phyloP scores from a whole-genome alignment of 331 rosid species.

The Pyrus hybrid region DNA sequence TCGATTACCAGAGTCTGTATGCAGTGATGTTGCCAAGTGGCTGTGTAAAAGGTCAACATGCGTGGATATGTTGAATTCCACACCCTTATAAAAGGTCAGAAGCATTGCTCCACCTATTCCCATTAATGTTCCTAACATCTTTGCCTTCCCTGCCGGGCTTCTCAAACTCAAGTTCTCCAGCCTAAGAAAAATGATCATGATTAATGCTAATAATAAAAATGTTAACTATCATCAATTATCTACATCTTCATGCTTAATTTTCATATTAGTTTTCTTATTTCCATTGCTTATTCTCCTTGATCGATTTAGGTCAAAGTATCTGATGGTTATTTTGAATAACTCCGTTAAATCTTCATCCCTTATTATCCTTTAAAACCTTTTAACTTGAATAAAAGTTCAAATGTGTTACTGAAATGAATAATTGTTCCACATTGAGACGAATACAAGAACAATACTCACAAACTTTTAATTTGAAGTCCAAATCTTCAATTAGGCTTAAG shows the following conservation, averaged over 20 bases:
- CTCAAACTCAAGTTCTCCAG: conserved; percentile 40
- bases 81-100: conserved; percentile 53
- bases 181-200: conserved; percentile 15
- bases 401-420: neutral
- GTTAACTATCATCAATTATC: neutral
- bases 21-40: conserved; percentile 7
- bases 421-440: neutral
- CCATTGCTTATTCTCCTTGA: neutral
- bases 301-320: neutral
- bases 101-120: conserved; percentile 85
- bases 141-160: conserved; percentile 50
- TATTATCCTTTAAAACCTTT: neutral
- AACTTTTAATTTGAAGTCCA: no score
- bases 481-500: no score
- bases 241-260: no score
- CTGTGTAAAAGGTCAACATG: conserved; percentile 43
- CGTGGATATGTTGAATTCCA: conserved; percentile 35
- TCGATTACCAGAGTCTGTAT: neutral
- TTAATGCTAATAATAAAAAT: no score
- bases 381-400: no score
- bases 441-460: neutral
- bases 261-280: neutral
- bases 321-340: no score
- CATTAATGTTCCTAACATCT: conserved; percentile 48
- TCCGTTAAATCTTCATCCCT: neutral